Evolutionary conservation across 441 rosid species (phyloP), one percentile per base, ranked within the genome.

Genomic region (Brassica hybrid): DNA sequence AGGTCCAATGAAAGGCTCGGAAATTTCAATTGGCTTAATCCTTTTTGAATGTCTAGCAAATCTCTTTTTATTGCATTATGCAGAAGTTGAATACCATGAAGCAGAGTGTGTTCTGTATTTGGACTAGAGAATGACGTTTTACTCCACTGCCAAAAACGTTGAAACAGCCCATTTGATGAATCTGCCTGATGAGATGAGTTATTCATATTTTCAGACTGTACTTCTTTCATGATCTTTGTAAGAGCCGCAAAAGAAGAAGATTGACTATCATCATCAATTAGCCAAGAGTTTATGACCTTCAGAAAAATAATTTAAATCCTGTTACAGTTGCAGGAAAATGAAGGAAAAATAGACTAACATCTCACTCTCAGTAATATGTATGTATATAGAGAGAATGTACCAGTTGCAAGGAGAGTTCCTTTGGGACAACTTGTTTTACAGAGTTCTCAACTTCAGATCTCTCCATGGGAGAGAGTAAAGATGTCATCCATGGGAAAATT

Each of bases 201-300:
- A 75, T 75, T 75, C 76, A 65, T 78, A 60, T 34, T 77, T 74
- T 34, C 52, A 25, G 57, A 72, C 16, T 67, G 76, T 60, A 2
- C 17, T 64, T 77, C 76, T 52, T 79, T 76, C 64, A 72, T 64
- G 65, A 65, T 76, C 48, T 71, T 82, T 54, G 58, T 25, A 30
- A 52, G 69, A 62, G 30, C 77, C 82, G 38, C 65, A 43, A 45
- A 77, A 66, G 68, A 30, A 9, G 80, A 65, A 11, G 81, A 63
- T 65, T 23, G 80, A 73, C 70, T 79, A 12, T 74, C 68, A 12
- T 74, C 68, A 72, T 71, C 84, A 38, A 43, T 70, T 71, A 87
- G 81, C 90, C 90, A 89, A 65, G 85, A 86, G 73, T 83, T 67
- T 57, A 88, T 16, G 60, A 93, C 91, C 96, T 93, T 75, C 85